Evolutionary conservation across 2,329 filamentous ascomycete genomes (phyloP), one percentile per base, ranked within the genome.

Genomic region (Fusarium tanahbumbuense): DNA sequence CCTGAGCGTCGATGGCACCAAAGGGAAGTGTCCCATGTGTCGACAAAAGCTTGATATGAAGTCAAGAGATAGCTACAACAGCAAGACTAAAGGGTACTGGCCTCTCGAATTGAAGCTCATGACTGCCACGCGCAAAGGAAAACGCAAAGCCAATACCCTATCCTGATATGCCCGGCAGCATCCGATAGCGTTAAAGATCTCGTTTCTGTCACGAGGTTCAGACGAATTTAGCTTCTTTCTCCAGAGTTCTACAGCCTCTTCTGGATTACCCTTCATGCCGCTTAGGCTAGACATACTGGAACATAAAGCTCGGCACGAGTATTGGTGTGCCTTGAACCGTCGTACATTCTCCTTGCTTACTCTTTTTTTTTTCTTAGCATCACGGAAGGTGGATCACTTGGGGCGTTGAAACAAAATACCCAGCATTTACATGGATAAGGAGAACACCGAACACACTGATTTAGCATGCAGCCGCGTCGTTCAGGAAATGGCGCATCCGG

Each of bases 11-110:
- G 86, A 88, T 55, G 79, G 79, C 2, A 83, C 82, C n/a, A 86
- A 84, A 60, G 86, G 85, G 49, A 85, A 85, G 57, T 91, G 89
- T 61, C 89, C 89, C 1, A 89, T 91, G 68, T 91, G 89, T 76
- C 84, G 89, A 32, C 82, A 87, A 47, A 87, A 87, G 60, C 83
- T 91, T 45, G 87, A 87, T 56, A 81, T 81, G 44, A 83, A 82
- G 64, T 73, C 80, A 7, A 81, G 81, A 53, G 78, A 75, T 23
- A 68, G 76, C 22, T 84, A 85, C 60, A 81, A 75, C 9, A 73
- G 73, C 27, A 86, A 83, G 72, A 83, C 82, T 0, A 89, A 86
- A 56, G 86, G 86, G 2, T 84, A 81, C 62, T 90, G 87, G 77
- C 83, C 85, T 7, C 82, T 91, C 8, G 86, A 90, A 76, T 80